Percentiles rank a stretch among this genome's conserved stretches.
phyloP scores from a whole-genome alignment of 495 filamentous ascomycete species.

The Penicillium psychrofluorescens region DNA sequence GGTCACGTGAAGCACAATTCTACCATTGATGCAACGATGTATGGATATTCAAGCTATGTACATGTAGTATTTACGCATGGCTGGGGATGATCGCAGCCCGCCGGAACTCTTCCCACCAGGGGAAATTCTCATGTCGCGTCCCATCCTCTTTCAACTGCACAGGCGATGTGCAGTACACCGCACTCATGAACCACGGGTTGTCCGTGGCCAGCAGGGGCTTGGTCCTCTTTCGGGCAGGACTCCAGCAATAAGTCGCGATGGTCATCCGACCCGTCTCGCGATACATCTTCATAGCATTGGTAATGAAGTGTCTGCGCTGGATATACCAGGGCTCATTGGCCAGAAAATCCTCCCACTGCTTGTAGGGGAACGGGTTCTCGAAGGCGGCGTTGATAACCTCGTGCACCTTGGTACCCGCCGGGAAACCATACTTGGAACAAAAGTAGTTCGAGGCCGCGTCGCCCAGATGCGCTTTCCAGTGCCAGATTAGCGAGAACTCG shows the following conservation, averaged over 20 bases:
- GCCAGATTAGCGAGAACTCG: slow-evolving; percentile 9
- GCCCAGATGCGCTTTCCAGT: slow-evolving; percentile 5
- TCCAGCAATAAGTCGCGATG: slow-evolving; percentile 5
- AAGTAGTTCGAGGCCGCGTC: neutral
- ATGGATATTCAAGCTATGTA: no score
- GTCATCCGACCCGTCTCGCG: slow-evolving; percentile 1
- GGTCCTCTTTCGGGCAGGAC: slow-evolving; percentile 5
- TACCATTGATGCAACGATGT: no score
- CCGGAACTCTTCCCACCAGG: slow-evolving; percentile 3
- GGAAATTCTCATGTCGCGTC: slow-evolving; percentile 7
- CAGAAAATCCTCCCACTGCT: slow-evolving; percentile 5
- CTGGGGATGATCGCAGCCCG: neutral
- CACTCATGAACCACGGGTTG: slow-evolving; percentile 9
- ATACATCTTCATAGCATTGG: slow-evolving; percentile 4
- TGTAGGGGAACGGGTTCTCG: slow-evolving; percentile 1
- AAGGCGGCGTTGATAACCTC: slow-evolving; percentile 3
- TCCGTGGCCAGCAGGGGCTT: neutral
- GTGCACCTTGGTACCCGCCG: neutral
- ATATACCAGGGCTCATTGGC: slow-evolving; percentile 3
- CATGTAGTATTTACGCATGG: no score
- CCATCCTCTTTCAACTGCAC: slow-evolving; percentile 1
- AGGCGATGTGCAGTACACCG: slow-evolving; percentile 2
- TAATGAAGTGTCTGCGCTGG: neutral
- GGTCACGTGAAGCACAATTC: no score
- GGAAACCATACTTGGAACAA: slow-evolving; percentile 2